phyloP scores from a whole-genome alignment of 2,329 filamentous ascomycete species.

The Diaporthe amygdali region DNA sequence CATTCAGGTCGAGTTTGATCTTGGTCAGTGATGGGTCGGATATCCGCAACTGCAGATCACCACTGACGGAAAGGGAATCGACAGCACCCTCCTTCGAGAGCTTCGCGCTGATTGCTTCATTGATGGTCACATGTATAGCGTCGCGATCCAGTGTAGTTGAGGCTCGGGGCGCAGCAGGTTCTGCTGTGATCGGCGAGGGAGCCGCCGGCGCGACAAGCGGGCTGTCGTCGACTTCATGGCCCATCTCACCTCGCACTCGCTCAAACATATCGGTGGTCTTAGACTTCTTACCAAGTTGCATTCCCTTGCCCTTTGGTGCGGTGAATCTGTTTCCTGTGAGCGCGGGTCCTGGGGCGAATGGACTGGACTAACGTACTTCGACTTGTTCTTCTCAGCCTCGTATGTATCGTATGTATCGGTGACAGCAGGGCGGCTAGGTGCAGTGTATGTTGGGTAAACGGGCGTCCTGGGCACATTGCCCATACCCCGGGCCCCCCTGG shows the following conservation, averaged over 20 bases:
- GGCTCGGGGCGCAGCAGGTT: constrained; percentile 59
- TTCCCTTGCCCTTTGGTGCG: constrained; percentile 90
- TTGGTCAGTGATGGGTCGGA: constrained; percentile 88
- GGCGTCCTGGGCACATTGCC: constrained; percentile 70
- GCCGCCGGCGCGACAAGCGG: constrained; percentile 69
- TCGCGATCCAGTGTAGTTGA: constrained; percentile 79
- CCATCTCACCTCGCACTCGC: constrained; percentile 88
- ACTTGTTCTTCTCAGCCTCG: constrained; percentile 96
- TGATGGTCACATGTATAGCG: constrained; percentile 85
- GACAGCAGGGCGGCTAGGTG: constrained; percentile 74
- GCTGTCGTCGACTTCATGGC: constrained; percentile 79
- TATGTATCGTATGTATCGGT: constrained; percentile 91
- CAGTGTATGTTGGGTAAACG: constrained; percentile 87
- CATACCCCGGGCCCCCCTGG: constrained; percentile 70
- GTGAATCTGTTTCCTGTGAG: constrained; percentile 50
- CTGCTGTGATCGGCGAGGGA: constrained; percentile 54
- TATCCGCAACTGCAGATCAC: constrained; percentile 90
- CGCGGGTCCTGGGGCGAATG: neutral
- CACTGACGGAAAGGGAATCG: constrained; percentile 86
- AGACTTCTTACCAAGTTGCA: constrained; percentile 99
- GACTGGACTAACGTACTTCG: constrained; percentile 64
- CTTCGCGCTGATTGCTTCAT: constrained; percentile 88
- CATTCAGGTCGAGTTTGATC: constrained; percentile 81
- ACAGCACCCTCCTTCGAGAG: constrained; percentile 86
- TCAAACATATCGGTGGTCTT: constrained; percentile 98